A percentile compares a stretch with the other conserved stretches of the same genome.
Evolutionary conservation across 257 asterid genomes (phyloP).

Genomic region (Fraxinus americana): DNA sequence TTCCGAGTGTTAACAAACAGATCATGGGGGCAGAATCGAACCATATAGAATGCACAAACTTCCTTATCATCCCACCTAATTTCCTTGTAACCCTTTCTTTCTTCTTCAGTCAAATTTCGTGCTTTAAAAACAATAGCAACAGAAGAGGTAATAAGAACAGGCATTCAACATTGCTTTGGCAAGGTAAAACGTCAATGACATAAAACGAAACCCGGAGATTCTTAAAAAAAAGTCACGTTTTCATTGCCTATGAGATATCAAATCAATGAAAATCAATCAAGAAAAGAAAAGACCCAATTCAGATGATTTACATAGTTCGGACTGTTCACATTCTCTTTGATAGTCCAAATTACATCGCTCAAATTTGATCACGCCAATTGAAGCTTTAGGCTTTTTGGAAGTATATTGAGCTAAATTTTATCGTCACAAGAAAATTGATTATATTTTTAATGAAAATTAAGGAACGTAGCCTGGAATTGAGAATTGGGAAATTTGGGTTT

Average conservation of each 20-base stretch:
- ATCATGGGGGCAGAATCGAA: conserved; percentile 97
- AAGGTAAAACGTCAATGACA: background rate
- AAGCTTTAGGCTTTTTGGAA: conserved; percentile 6
- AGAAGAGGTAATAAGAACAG: conserved; percentile 1
- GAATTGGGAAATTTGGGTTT: background rate
- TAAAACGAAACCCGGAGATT: background rate
- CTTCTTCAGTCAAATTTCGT: conserved; percentile 90
- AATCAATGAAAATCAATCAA: background rate
- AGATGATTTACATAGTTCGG: background rate
- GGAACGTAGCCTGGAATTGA: background rate
- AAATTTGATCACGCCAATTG: conserved; percentile 11
- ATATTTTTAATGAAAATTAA: background rate
- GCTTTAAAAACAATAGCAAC: conserved; percentile 43
- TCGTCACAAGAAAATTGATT: background rate
- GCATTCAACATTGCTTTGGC: background rate
- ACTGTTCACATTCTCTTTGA: background rate
- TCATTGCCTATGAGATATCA: background rate
- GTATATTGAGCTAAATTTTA: conserved; percentile 17
- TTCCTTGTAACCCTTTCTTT: conserved; percentile 83
- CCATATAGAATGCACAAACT: conserved; percentile 85
- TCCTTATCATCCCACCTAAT: conserved; percentile 95
- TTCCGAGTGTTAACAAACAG: conserved; percentile 93
- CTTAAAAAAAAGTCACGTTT: background rate
- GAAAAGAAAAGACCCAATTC: background rate
- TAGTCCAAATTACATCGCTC: conserved; percentile 8